Conservation (phyloP, 192 early-diverging fungal genomes). For the Coemansia reversa region DNA sequence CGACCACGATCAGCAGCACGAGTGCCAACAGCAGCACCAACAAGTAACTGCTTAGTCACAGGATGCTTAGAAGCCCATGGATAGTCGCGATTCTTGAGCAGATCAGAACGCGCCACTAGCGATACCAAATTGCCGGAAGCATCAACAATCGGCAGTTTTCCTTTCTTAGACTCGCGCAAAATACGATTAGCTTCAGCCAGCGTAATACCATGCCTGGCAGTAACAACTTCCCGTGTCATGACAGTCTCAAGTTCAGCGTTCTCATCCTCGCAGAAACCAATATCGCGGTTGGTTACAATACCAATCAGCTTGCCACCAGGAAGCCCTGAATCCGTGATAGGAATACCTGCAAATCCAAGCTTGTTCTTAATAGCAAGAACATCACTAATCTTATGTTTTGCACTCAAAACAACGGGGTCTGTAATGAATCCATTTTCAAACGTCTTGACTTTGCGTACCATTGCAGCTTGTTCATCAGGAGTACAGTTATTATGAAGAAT, state of each 20-base stretch:
- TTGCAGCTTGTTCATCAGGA: slow-evolving; percentile 92
- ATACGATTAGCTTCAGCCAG: slow-evolving; percentile 87
- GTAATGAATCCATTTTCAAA: slow-evolving; percentile 99
- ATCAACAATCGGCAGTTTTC: slow-evolving; percentile 96
- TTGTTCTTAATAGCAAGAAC: slow-evolving; percentile 83
- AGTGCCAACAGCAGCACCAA: slow-evolving; percentile 91
- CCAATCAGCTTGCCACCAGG: slow-evolving; percentile 87
- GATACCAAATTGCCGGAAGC: slow-evolving; percentile 77
- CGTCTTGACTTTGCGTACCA: slow-evolving; percentile 97
- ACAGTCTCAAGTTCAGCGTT: slow-evolving; percentile 65
- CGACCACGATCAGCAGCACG: slow-evolving; percentile 85
- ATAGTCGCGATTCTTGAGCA: slow-evolving; percentile 96
- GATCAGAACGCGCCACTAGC: slow-evolving; percentile 89
- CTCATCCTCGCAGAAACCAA: slow-evolving; percentile 84
- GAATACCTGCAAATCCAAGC: slow-evolving; percentile 94
- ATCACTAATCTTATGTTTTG: slow-evolving; percentile 79
- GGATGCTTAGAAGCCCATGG: slow-evolving; percentile 85
- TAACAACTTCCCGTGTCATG: slow-evolving; percentile 90
- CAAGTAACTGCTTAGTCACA: slow-evolving; percentile 86
- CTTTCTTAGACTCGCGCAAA: slow-evolving; percentile 86
- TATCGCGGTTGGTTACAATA: slow-evolving; percentile 95
- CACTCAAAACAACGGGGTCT: slow-evolving; percentile 85
- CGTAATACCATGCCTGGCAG: slow-evolving; percentile 84
- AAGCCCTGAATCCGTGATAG: slow-evolving; percentile 90
- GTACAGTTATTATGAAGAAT: slow-evolving; percentile 98